These are phyloP conservation scores for Oryza punctata DNA, from an alignment of 176 grass and related monocot genomes.

Conservation along the genomic window DNA sequence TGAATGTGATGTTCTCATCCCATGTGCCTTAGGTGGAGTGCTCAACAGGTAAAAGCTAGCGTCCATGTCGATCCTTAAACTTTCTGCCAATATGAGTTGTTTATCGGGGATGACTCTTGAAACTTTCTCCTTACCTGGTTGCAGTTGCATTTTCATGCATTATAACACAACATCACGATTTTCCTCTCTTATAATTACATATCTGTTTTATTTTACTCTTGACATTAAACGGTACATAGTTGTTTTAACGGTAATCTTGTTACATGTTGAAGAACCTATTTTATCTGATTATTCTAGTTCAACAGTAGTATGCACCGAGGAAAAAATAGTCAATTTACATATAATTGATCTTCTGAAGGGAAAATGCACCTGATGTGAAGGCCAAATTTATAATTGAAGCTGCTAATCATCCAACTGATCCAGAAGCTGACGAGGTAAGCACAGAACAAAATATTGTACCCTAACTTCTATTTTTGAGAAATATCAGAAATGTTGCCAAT, in stretches of 20 bases:
- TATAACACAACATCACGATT: background rate
- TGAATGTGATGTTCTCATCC: slow-evolving; percentile 91
- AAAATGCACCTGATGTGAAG: slow-evolving; percentile 87
- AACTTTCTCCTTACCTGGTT: background rate
- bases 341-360: slow-evolving; percentile 53
- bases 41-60: slow-evolving; percentile 65
- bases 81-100: background rate
- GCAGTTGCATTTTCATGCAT: background rate
- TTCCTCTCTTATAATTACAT: slow-evolving; percentile 6
- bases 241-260: background rate
- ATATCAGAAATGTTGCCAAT: background rate
- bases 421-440: slow-evolving; percentile 92
- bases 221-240: background rate
- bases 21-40: slow-evolving; percentile 87
- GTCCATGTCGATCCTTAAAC: background rate
- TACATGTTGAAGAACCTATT: background rate
- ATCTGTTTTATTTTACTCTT: background rate
- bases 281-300: background rate
- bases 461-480: background rate
- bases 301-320: background rate
- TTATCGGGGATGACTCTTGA: background rate
- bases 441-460: background rate
- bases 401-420: slow-evolving; percentile 97
- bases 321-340: slow-evolving; percentile 19
- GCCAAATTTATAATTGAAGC: slow-evolving; percentile 96